Conservation (phyloP, 257 asterid genomes). For the Capsicum chinense region DNA sequence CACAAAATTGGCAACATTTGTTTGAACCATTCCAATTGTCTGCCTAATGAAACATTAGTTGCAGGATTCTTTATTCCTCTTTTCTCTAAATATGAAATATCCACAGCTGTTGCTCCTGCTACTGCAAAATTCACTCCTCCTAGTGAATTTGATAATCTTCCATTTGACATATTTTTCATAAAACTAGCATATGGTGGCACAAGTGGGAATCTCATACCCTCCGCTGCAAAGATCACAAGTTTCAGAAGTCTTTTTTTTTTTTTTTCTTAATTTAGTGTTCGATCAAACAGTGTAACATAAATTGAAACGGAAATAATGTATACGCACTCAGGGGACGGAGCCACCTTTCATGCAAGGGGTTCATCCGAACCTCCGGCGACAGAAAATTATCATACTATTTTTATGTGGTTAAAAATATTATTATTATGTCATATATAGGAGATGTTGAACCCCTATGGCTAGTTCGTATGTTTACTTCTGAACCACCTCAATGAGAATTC, state of each 20-base stretch:
- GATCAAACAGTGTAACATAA: background rate
- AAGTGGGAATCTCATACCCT: conserved; percentile 33
- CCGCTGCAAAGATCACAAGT: conserved; percentile 26
- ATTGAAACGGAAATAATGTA: background rate
- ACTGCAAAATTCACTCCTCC: conserved; percentile 41
- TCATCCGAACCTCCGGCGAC: no score
- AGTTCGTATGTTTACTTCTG: no score
- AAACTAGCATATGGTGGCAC: conserved; percentile 33
- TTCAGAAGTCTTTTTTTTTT: background rate
- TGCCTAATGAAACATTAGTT: background rate
- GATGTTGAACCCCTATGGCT: no score
- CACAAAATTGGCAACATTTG: conserved; percentile 23
- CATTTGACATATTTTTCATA: background rate
- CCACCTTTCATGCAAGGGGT: no score
- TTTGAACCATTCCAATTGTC: conserved; percentile 26
- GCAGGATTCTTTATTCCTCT: background rate
- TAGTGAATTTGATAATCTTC: background rate
- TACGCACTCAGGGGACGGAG: no score
- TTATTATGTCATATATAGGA: no score
- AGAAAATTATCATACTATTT: no score
- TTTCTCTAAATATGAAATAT: conserved; percentile 16
- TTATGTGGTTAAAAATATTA: no score
- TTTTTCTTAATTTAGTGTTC: background rate
- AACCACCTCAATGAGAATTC: no score
- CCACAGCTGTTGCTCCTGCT: conserved; percentile 29